phyloP scores from a whole-genome alignment of 768 basidiomycete genomes.

The Lyophyllum shimeji region DNA sequence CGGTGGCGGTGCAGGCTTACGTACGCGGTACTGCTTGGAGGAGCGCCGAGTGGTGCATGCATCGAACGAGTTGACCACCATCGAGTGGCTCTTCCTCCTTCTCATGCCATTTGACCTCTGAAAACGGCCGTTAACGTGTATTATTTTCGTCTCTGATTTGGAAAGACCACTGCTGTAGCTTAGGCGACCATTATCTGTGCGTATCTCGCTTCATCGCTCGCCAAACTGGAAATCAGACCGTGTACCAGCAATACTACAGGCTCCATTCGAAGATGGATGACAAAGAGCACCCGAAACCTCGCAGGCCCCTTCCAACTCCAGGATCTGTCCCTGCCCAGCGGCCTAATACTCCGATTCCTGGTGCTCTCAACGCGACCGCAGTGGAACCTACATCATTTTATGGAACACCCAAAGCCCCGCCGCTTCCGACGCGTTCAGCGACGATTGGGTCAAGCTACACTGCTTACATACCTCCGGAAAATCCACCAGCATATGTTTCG shows the following conservation, averaged over 20 bases:
- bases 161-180: background rate
- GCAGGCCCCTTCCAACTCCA: slow-evolving; percentile 49
- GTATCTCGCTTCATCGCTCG: slow-evolving; percentile 1
- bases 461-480: slow-evolving; percentile 32
- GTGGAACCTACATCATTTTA: slow-evolving; percentile 40
- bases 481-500: slow-evolving; percentile 37
- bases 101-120: background rate
- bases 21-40: slow-evolving; percentile 4
- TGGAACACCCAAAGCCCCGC: slow-evolving; percentile 32
- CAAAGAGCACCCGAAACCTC: slow-evolving; percentile 40
- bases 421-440: slow-evolving; percentile 37
- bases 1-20: slow-evolving; percentile 6
- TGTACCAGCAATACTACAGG: background rate
- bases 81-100: slow-evolving; percentile 3
- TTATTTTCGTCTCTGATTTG: background rate
- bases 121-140: background rate
- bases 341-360: slow-evolving; percentile 40
- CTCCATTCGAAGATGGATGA: slow-evolving; percentile 42
- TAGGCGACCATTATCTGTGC: slow-evolving; percentile 1
- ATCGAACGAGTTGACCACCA: background rate
- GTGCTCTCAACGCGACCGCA: slow-evolving; percentile 19
- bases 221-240: background rate
- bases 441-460: slow-evolving; percentile 46
- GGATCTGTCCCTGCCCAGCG: slow-evolving; percentile 35
- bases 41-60: background rate